Percentiles rank a stretch among this genome's conserved stretches.
phyloP scores from a whole-genome alignment of 163 green algal species.

The Scenedesmus sp. region DNA sequence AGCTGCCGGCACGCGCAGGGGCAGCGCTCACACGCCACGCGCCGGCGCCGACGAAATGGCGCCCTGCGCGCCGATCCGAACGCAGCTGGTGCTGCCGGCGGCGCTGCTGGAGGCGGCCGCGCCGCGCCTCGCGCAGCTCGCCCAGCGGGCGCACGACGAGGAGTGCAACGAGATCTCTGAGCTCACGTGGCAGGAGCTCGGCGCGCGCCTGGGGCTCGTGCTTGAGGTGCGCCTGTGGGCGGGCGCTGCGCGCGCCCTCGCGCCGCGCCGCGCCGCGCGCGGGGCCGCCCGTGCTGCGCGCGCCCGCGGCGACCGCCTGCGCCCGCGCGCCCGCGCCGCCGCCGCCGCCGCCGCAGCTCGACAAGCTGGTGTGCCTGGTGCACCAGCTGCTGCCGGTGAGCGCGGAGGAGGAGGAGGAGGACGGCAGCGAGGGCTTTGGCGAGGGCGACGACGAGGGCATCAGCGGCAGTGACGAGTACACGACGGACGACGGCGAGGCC shows the following conservation, averaged over 20 bases:
- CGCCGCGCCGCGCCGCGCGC: too few species aligned
- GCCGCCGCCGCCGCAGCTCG: too few species aligned
- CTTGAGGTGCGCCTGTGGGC: constrained; percentile 11
- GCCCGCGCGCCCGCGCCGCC: too few species aligned
- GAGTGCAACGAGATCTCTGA: constrained; percentile 29
- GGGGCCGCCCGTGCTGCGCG: too few species aligned
- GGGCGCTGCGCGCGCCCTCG: background rate
- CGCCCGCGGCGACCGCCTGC: too few species aligned
- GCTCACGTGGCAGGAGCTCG: constrained; percentile 24
- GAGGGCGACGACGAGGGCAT: background rate
- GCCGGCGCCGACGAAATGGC: too few species aligned
- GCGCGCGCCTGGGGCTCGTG: background rate
- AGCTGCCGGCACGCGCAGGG: background rate
- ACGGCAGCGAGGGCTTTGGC: constrained; percentile 1
- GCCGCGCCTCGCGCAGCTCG: background rate
- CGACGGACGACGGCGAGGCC: background rate
- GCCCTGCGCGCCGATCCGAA: too few species aligned
- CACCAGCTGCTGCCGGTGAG: constrained; percentile 24
- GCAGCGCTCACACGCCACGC: background rate
- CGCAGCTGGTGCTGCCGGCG: constrained; percentile 26
- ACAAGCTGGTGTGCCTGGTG: constrained; percentile 38
- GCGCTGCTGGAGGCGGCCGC: background rate
- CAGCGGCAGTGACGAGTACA: background rate
- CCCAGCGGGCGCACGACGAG: background rate
- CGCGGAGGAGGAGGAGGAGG: constrained; percentile 16